A percentile compares a stretch with the other conserved stretches of the same genome.
Conservation (phyloP, 108 stramenopile genomes). For the Skeletonema tropicum region DNA sequence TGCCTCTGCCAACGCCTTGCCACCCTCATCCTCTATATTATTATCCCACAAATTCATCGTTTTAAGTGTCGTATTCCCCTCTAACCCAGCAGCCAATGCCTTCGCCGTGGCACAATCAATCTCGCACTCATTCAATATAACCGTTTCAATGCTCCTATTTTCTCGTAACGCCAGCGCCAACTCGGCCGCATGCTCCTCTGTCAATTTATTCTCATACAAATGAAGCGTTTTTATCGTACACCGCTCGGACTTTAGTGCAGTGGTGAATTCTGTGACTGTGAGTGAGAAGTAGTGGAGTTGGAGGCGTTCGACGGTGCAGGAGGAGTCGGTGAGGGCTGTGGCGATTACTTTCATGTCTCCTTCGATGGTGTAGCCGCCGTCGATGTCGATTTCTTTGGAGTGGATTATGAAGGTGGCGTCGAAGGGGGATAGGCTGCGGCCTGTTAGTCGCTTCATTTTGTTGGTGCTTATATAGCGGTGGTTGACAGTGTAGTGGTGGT, state of each 20-base stretch:
- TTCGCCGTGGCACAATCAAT: no score
- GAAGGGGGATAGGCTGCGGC: neutral
- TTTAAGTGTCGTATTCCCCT: no score
- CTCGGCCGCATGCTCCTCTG: neutral
- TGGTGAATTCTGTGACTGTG: neutral
- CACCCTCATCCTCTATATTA: slow-evolving; percentile 1
- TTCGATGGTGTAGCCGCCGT: neutral
- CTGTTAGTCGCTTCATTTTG: neutral
- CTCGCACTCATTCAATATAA: no score
- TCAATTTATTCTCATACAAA: slow-evolving; percentile 1
- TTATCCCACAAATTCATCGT: no score
- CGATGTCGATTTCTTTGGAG: neutral
- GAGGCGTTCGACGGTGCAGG: neutral
- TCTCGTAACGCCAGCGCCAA: neutral
- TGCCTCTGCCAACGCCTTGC: slow-evolving; percentile 22
- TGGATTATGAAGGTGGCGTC: neutral
- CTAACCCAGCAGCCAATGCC: no score
- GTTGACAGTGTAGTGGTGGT: no score
- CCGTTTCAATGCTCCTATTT: no score
- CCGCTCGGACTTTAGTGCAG: neutral
- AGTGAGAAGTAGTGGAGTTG: slow-evolving; percentile 1
- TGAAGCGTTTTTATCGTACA: neutral
- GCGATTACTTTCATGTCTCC: neutral
- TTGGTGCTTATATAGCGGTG: no score
- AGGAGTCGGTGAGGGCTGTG: neutral